These are phyloP conservation scores for Aureobasidium sp. DNA, from an alignment of 2,329 filamentous ascomycete species.

Conservation along the genomic window DNA sequence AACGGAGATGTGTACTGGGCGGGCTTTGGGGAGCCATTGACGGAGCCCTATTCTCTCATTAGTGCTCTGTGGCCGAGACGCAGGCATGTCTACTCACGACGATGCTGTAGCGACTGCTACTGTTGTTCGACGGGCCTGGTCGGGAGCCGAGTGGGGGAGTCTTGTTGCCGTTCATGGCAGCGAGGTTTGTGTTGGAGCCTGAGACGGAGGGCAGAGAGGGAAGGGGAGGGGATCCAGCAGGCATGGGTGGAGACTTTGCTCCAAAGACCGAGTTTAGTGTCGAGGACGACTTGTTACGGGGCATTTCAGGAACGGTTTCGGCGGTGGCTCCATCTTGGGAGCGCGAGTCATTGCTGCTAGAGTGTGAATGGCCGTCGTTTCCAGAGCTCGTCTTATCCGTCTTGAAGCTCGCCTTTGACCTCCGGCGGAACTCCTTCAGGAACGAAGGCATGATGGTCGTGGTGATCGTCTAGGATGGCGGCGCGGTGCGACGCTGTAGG, in stretches of 20 bases:
- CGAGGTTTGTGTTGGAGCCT: conserved; percentile 46
- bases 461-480: background rate
- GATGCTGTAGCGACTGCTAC: conserved; percentile 53
- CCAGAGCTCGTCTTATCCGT: conserved; percentile 50
- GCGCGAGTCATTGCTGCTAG: conserved; percentile 38
- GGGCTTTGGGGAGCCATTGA: conserved; percentile 34
- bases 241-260: conserved; percentile 61
- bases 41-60: conserved; percentile 24
- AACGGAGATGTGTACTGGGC: conserved; percentile 58
- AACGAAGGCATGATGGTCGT: conserved; percentile 46
- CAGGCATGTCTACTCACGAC: conserved; percentile 18
- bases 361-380: conserved; percentile 17
- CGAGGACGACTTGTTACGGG: conserved; percentile 55
- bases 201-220: conserved; percentile 27
- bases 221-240: conserved; percentile 59
- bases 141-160: conserved; percentile 31
- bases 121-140: conserved; percentile 17
- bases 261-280: conserved; percentile 54
- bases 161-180: conserved; percentile 42
- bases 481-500: background rate
- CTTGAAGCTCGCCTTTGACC: conserved; percentile 66
- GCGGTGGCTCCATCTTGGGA: conserved; percentile 21
- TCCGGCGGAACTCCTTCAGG: conserved; percentile 62
- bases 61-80: background rate
- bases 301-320: conserved; percentile 32